These are phyloP conservation scores for Fusarium graminum DNA, from an alignment of 2,329 filamentous ascomycete species.

Conservation along the genomic window DNA sequence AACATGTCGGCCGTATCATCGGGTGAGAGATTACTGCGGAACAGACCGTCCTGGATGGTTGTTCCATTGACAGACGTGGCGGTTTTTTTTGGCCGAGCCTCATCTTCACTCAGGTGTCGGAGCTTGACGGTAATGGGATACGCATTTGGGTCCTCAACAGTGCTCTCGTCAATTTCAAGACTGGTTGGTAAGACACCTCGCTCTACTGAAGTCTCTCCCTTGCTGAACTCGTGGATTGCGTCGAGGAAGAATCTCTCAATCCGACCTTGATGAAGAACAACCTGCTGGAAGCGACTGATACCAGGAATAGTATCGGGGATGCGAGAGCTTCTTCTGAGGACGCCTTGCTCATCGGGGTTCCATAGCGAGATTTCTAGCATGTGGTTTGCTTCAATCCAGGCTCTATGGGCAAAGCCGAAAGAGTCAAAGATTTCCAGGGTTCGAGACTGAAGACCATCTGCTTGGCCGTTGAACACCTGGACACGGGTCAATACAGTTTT, in stretches of 20 bases:
- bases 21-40: slow-evolving; percentile 40
- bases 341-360: slow-evolving; percentile 9
- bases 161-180: neutral
- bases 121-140: slow-evolving; percentile 15
- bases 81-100: slow-evolving; percentile 9
- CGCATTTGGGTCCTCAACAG: neutral
- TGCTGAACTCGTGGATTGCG: slow-evolving; percentile 59
- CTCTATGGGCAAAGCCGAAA: slow-evolving; percentile 74
- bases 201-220: slow-evolving; percentile 1
- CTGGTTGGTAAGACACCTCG: slow-evolving; percentile 6
- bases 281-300: slow-evolving; percentile 72
- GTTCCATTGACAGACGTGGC: slow-evolving; percentile 1
- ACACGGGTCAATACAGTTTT: neutral
- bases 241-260: slow-evolving; percentile 77
- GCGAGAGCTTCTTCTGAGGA: slow-evolving; percentile 62
- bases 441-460: slow-evolving; percentile 35
- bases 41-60: slow-evolving; percentile 13
- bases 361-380: slow-evolving; percentile 66
- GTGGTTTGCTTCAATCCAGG: slow-evolving; percentile 75
- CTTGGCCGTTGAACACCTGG: slow-evolving; percentile 19
- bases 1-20: slow-evolving; percentile 68
- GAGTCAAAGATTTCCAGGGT: slow-evolving; percentile 78
- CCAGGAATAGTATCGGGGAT: slow-evolving; percentile 73
- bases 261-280: slow-evolving; percentile 77
- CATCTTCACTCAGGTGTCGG: slow-evolving; percentile 14